Percentiles rank a stretch among this genome's conserved stretches.
These are phyloP conservation scores for Blumeriella jaapii DNA, from an alignment of 2,329 filamentous ascomycete species.

Conservation along the genomic window DNA sequence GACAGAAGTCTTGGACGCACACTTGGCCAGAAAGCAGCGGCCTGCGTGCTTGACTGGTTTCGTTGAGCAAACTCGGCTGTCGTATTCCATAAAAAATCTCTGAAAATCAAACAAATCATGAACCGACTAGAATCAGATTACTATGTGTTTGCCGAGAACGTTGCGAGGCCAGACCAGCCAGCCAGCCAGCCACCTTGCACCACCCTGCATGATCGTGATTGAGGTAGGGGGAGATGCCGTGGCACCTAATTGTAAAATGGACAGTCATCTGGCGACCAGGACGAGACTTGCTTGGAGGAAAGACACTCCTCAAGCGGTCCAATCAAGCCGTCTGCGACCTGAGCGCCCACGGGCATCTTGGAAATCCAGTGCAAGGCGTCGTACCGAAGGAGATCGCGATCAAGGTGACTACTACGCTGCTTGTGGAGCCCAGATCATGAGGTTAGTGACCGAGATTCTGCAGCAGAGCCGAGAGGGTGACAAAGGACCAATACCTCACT, in stretches of 20 bases:
- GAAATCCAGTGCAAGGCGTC: too few relatives aligned
- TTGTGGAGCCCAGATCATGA: slow-evolving; percentile 3
- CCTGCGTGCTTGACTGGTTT: slow-evolving; percentile 6
- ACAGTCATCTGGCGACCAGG: slow-evolving; percentile 13
- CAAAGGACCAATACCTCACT: too few relatives aligned
- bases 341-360: not conserved
- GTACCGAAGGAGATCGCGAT: too few relatives aligned
- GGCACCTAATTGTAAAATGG: slow-evolving; percentile 12
- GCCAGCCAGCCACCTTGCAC: slow-evolving; percentile 14
- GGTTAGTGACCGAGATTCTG: slow-evolving; percentile 5
- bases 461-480: too few relatives aligned
- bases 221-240: slow-evolving; percentile 12
- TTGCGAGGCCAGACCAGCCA: slow-evolving; percentile 9
- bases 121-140: too few relatives aligned
- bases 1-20: slow-evolving; percentile 7
- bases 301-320: slow-evolving; percentile 8
- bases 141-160: slow-evolving; percentile 20
- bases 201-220: slow-evolving; percentile 6
- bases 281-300: slow-evolving; percentile 14
- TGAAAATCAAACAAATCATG: too few relatives aligned
- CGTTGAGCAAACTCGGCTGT: slow-evolving; percentile 15
- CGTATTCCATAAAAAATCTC: too few relatives aligned
- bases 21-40: slow-evolving; percentile 1
- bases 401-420: not conserved
- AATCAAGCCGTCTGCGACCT: slow-evolving; percentile 5